Base-by-base conservation (phyloP, 768 basidiomycete genomes). In the Hortiboletus campestris region DNA sequence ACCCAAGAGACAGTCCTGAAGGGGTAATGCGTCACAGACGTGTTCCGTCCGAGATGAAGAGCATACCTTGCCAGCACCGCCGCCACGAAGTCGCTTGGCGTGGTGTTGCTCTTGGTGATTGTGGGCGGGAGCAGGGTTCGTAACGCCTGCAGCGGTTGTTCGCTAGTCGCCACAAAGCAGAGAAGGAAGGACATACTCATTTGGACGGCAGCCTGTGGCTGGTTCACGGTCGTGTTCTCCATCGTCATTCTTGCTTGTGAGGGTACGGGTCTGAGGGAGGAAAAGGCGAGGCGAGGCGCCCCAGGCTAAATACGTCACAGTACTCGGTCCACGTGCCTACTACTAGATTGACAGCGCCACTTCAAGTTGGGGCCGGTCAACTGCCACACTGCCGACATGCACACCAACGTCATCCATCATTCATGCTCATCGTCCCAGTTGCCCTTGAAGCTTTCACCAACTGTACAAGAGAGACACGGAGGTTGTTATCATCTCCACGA, bases 1-100 rank as follows among this genome's bases (percentile, higher is more conserved):
- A 19, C 77, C 84, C 28, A 90, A 50, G 73, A 87, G 80, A 68
- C 86, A 89, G 67, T 88, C 85, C 87, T 89, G 54, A 35, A 51
- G 22, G 41, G 14, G 58, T 38, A 34, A 8, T 1, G 12, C 5
- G 14, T 63, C 29, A 60, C 35, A 41, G 17, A 14, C 0, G 19
- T 4, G 36, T 22, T 16, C 9, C 9, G 19, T 39, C 29, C 19
- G 28, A 48, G 12, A 16, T 1, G 10, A 31, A 36, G 4, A 35
- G 53, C 59, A 50, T 55, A 86, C 86, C 80, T 81, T 87, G 31
- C 65, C 86, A 44, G 82, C 86, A 57, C 87, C 88, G 64, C 84
- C 88, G 56, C 88, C 88, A 53, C 88, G 84, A 46, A 89, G 67
- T 56, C 86, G 83, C 51, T 75, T 76, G 6, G 84, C 81, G 41